phyloP scores from a whole-genome alignment of 345 rosid species.

The Cochlearia excelsa region DNA sequence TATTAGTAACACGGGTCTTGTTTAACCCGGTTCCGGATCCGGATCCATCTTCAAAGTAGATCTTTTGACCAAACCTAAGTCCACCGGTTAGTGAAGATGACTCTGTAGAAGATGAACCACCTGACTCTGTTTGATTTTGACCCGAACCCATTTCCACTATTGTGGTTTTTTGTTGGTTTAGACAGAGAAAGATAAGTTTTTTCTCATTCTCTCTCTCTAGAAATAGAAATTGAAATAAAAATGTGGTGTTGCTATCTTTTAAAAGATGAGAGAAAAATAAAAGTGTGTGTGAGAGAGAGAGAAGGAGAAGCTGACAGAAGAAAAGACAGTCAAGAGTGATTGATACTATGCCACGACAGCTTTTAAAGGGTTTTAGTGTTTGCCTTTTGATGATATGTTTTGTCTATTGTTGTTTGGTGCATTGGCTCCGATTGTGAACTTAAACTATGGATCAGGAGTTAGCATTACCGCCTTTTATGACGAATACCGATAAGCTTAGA shows the following conservation, averaged over 20 bases:
- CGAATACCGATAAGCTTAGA: constrained; percentile 39
- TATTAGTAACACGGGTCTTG: constrained; percentile 36
- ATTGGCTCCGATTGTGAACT: constrained; percentile 65
- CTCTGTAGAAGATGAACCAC: constrained; percentile 47
- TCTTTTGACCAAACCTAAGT: constrained; percentile 70
- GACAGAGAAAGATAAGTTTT: constrained; percentile 17
- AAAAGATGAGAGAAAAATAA: constrained; percentile 17
- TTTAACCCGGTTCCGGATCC: constrained; percentile 35
- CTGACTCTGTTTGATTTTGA: constrained; percentile 47
- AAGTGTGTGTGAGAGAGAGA: background rate
- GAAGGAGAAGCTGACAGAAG: background rate
- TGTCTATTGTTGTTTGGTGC: constrained; percentile 80
- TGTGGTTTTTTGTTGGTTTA: constrained; percentile 7
- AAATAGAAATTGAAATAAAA: constrained; percentile 26
- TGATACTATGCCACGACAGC: background rate
- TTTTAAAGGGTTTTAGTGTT: background rate
- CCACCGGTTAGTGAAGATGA: constrained; percentile 51
- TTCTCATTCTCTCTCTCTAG: constrained; percentile 22
- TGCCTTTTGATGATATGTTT: background rate
- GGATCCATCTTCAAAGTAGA: constrained; percentile 69
- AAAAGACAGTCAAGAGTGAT: background rate
- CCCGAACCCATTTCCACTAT: constrained; percentile 57
- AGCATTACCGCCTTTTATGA: constrained; percentile 34
- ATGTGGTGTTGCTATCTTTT: constrained; percentile 38
- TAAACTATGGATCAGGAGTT: constrained; percentile 54